A percentile compares a stretch with the other conserved stretches of the same genome.
Conservation (phyloP, 2,329 filamentous ascomycete species). For the Aureobasidium musti region DNA sequence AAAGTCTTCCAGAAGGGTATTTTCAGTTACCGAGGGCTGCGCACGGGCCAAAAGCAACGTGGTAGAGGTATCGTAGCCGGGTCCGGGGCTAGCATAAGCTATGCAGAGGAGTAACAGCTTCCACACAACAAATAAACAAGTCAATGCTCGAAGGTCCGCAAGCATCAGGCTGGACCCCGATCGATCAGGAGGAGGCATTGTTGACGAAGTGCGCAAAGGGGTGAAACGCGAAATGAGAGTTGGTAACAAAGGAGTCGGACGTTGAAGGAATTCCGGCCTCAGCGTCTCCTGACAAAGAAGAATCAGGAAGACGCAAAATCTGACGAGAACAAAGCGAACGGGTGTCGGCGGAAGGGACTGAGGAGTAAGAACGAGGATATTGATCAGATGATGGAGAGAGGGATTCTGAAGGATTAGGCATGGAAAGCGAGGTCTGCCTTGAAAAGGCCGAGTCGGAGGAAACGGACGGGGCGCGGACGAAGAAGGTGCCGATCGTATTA, state of each 20-base stretch:
- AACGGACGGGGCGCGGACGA: constrained; percentile 9
- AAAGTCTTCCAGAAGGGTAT: constrained; percentile 3
- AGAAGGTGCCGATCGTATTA: constrained; percentile 2
- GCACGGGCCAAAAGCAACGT: constrained; percentile 51
- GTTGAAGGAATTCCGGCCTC: constrained; percentile 15
- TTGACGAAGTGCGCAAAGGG: constrained; percentile 4
- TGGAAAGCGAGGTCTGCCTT: constrained; percentile 14
- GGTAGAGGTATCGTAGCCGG: constrained; percentile 78
- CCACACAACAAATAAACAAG: constrained; percentile 60
- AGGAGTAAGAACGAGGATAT: background rate
- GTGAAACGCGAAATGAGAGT: constrained; percentile 25
- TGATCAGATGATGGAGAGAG: constrained; percentile 22
- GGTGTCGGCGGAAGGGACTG: constrained; percentile 3
- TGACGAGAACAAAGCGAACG: constrained; percentile 15
- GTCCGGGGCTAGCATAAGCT: constrained; percentile 58
- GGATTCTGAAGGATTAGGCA: background rate
- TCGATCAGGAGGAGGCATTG: constrained; percentile 7
- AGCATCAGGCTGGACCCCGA: background rate
- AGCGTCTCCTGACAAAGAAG: constrained; percentile 23
- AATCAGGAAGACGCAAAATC: background rate
- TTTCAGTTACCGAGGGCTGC: constrained; percentile 32
- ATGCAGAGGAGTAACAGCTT: constrained; percentile 67
- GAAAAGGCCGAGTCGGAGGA: constrained; percentile 14
- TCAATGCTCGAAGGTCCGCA: constrained; percentile 33
- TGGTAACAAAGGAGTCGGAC: constrained; percentile 28